These are phyloP conservation scores for Pyricularia pennisetigena DNA, from an alignment of 2,329 filamentous ascomycete species.

Conservation along the genomic window DNA sequence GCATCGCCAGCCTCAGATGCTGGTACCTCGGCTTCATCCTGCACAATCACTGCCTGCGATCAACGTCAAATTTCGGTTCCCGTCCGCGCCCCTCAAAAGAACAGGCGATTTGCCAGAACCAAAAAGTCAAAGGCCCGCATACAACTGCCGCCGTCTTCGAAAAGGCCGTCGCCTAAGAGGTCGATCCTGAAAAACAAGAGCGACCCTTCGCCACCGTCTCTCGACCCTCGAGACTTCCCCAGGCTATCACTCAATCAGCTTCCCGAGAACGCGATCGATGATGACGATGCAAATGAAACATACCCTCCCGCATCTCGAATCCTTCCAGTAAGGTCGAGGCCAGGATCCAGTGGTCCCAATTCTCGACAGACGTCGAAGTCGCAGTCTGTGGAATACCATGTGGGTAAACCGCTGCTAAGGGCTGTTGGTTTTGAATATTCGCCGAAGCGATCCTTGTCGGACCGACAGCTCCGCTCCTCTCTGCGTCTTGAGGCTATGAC, in stretches of 20 bases:
- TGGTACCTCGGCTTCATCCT: background rate
- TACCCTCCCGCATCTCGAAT: no score
- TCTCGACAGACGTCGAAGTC: background rate
- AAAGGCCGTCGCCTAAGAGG: background rate
- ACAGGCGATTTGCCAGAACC: background rate
- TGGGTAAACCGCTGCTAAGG: background rate
- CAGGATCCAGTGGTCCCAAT: no score
- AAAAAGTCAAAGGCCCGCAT: constrained; percentile 24
- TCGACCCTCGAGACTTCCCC: background rate
- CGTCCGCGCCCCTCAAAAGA: background rate
- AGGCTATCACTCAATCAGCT: background rate
- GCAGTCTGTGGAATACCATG: background rate
- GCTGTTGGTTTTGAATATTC: background rate
- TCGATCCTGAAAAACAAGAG: background rate
- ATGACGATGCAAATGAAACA: background rate
- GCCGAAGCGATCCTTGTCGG: background rate
- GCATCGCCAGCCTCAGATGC: background rate
- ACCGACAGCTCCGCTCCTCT: background rate
- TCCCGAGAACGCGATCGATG: background rate
- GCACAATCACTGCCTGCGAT: background rate
- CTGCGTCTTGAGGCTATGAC: background rate
- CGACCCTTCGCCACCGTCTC: no score
- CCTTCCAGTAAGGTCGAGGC: no score
- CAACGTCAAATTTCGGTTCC: no score
- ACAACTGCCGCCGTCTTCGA: background rate